Evolutionary conservation across 192 early-diverging fungal genomes (phyloP), one percentile per base, ranked within the genome.

Genomic region (Mortierella alpina): DNA sequence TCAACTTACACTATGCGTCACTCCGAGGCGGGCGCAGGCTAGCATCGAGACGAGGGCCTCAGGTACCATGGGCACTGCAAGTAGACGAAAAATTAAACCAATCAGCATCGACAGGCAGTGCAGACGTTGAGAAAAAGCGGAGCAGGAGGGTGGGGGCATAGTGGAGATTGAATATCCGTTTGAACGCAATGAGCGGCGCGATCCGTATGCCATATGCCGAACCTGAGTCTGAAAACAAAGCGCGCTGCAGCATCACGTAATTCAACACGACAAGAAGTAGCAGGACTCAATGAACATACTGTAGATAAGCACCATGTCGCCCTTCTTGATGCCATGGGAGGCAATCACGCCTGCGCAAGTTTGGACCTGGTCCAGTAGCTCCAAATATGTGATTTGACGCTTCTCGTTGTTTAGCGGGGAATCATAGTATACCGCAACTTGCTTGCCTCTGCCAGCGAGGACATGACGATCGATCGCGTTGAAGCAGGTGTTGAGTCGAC

Each of bases 1-100:
- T 12, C 94, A 14, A 73, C 72, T 92, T 20, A 95, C 94, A 56
- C 90, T 91, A 63, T 95, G 93, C 12, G 95, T 84, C 12, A 92
- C 93, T n/a, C 95, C 96, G 12, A 96, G 75, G 10, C 95, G 88
- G 10, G 91, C 93, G 67, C 93, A 95, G 6, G 96, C 93, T 12
- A 97, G 91, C 91, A 97, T 95, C 5, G 90, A 91, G 68, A 95
- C 80, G 11, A 93, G 84, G 10, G 94, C 91, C 67, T 97, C 90
- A 12, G 91, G 91, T 8, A 95, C 88, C 93, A 94, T 92, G 22
- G 93, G 91, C 80, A 84, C 73, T 82, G 31, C 31, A 31, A 31
- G 31, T 31, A 31, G 31, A 31, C 31, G 31, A 31, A 31, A 31
- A 31, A 55, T 11, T 12, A 46, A 59, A 23, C 18, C 6, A 51